These are phyloP conservation scores for Trametopsis cervina DNA, from an alignment of 768 basidiomycete species.

Conservation along the genomic window DNA sequence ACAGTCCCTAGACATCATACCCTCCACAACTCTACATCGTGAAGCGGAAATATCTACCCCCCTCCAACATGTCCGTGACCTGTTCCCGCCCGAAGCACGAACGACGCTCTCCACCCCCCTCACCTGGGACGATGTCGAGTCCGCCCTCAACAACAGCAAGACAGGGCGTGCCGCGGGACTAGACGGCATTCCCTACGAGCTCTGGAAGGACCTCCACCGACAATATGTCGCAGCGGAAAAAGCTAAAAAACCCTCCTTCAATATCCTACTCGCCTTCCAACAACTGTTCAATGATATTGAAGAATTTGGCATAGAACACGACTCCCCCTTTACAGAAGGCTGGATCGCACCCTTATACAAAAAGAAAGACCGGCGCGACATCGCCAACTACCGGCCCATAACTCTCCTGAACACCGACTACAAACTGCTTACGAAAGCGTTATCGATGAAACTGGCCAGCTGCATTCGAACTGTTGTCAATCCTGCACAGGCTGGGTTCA, in stretches of 20 bases:
- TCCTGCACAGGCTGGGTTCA: slow-evolving; percentile 16
- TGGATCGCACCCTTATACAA: slow-evolving; percentile 17
- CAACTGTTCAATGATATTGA: slow-evolving; percentile 6
- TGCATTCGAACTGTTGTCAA: slow-evolving; percentile 4
- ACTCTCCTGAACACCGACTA: slow-evolving; percentile 18
- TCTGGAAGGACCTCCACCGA: slow-evolving; percentile 3
- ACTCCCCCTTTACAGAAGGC: slow-evolving; percentile 6
- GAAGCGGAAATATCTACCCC: too few relatives aligned
- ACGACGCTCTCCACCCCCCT: too few relatives aligned
- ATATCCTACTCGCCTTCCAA: neutral
- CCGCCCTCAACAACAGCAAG: too few relatives aligned
- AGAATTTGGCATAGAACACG: neutral
- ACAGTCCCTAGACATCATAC: too few relatives aligned
- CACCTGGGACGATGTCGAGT: too few relatives aligned
- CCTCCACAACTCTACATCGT: too few relatives aligned
- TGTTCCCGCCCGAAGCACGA: too few relatives aligned
- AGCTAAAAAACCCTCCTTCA: neutral
- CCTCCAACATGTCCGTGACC: too few relatives aligned
- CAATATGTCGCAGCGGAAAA: neutral
- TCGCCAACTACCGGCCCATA: slow-evolving; percentile 19
- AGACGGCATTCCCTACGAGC: slow-evolving; percentile 7
- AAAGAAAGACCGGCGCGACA: slow-evolving; percentile 8
- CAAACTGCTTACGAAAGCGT: slow-evolving; percentile 14
- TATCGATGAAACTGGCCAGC: slow-evolving; percentile 5
- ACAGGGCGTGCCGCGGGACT: slow-evolving; percentile 1